Percentiles rank a stretch among this genome's conserved stretches.
Conservation (phyloP, 2,329 filamentous ascomycete genomes). For the Aspergillus luchuensis region DNA sequence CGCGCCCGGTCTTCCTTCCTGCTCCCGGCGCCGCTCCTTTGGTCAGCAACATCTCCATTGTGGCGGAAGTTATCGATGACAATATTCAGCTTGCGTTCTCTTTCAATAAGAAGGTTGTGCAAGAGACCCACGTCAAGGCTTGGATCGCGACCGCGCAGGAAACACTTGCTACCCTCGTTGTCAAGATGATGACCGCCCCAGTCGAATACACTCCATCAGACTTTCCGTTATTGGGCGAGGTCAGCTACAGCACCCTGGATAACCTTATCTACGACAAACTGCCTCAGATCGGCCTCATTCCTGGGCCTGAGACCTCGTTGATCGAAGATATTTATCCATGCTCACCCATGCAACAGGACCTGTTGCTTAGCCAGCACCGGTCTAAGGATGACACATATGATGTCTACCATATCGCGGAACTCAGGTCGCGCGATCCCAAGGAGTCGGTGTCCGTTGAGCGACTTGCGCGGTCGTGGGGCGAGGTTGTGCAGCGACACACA, state of each 20-base stretch:
- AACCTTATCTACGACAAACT: background rate
- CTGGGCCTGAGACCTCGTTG: background rate
- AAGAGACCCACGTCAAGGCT: background rate
- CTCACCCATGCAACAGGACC: constrained; percentile 20
- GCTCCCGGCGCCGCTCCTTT: background rate
- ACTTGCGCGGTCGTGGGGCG: constrained; percentile 15
- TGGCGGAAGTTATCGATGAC: background rate
- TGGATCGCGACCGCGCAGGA: background rate
- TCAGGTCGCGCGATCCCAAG: background rate
- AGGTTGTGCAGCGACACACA: constrained; percentile 16
- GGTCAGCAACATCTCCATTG: background rate
- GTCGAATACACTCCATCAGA: background rate
- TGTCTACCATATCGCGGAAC: background rate
- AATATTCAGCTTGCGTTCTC: background rate
- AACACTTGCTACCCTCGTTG: background rate
- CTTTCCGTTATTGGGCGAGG: background rate
- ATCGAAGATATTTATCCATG: constrained; percentile 18
- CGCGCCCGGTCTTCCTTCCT: background rate
- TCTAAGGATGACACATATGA: background rate
- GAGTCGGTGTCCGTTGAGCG: background rate
- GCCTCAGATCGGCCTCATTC: constrained; percentile 4
- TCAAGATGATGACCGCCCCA: background rate
- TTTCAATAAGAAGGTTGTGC: background rate
- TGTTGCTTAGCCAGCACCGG: constrained; percentile 18
- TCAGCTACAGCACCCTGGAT: background rate